Evolutionary conservation across 2,329 filamentous ascomycete genomes (phyloP), one percentile per base, ranked within the genome.

Genomic region (Ilyonectria sp.): DNA sequence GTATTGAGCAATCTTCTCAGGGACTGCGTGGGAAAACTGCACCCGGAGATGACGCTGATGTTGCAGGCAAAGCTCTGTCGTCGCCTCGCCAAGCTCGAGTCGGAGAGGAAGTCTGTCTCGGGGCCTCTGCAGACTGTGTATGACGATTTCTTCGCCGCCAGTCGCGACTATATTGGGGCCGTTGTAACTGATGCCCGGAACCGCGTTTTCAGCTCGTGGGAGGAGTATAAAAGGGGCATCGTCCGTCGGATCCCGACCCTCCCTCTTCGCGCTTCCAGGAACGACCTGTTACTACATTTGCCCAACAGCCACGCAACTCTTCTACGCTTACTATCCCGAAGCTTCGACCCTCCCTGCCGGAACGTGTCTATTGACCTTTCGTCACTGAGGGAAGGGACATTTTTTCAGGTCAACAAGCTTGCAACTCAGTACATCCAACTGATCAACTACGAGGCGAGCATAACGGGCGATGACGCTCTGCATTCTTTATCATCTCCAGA

Each of bases 11-110:
- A 80, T 0, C 77, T 91, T 2, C 76, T 91, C 2, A 71, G 80
- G 0, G 84, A 87, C 21, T 76, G 65, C 31, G 50, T 57, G 1
- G 55, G 40, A 0, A 35, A 2, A 2, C 19, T 77, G 2, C 37
- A 60, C 5, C 70, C 74, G 0, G 76, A 76, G 15, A 68, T 67
- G 50, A 62, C 64, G 1, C 9, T 77, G 15, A 65, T 72, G 33
- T 50, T 77, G 8, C 68, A 82, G 54, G 77, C 84, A 35, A 92
- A 91, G 73, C 77, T 91, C 1, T 85, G 84, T 67, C 83, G 87
- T 23, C 86, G 89, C 0, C 82, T 92, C 15, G 85, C 84, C 0
- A 92, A 92, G 73, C 71, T 92, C 0, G 85, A 90, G 26, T 37
- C 66, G 0, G 70, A 73, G 13, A 65, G 53, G 9, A 6, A 9